phyloP scores from a whole-genome alignment of 495 filamentous ascomycete species.

The Sordaria brevicollis region DNA sequence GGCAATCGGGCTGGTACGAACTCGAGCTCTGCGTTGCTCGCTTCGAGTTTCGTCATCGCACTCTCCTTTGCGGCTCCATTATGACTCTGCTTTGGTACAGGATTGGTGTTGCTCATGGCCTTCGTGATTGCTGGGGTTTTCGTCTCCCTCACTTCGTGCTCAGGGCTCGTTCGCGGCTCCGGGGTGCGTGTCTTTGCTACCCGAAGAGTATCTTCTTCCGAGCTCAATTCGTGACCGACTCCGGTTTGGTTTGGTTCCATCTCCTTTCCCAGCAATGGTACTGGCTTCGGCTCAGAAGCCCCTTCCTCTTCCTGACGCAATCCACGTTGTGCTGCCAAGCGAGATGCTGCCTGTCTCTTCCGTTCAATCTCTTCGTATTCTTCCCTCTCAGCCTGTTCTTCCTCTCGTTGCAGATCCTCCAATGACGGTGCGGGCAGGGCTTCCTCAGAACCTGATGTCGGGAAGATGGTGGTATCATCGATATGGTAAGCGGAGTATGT shows the following conservation, averaged over 20 bases:
- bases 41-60: neutral
- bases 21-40: neutral
- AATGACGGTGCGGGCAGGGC: slow-evolving; percentile 46
- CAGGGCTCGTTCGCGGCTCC: neutral
- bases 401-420: slow-evolving; percentile 65
- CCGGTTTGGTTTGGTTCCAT: neutral
- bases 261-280: neutral
- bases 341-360: slow-evolving; percentile 60
- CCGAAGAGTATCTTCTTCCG: neutral
- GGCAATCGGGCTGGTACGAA: slow-evolving; percentile 27
- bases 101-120: neutral
- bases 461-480: slow-evolving; percentile 20
- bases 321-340: slow-evolving; percentile 61
- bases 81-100: neutral
- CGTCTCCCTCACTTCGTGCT: slow-evolving; percentile 3
- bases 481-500: slow-evolving; percentile 25
- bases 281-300: slow-evolving; percentile 5
- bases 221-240: neutral
- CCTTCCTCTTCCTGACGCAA: slow-evolving; percentile 34
- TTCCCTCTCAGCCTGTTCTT: slow-evolving; percentile 53
- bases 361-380: slow-evolving; percentile 62
- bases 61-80: neutral
- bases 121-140: slow-evolving; percentile 1
- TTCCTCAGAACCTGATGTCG: slow-evolving; percentile 8
- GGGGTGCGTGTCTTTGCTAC: neutral